Conservation (phyloP, 805 yeast genomes). For the Yamadazyma philogaea region DNA sequence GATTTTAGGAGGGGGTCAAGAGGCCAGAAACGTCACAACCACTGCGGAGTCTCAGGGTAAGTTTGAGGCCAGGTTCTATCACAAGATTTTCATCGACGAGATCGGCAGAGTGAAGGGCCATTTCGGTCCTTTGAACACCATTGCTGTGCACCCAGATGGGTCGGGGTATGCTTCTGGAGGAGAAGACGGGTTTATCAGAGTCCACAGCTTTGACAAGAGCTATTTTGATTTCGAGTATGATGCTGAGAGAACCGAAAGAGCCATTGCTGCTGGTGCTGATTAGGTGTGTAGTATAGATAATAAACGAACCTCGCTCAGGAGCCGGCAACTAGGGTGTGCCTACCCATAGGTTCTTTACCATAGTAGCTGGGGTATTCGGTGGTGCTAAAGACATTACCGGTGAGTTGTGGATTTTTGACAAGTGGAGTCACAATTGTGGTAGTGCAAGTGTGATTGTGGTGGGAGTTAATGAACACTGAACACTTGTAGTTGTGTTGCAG, state of each 20-base stretch:
- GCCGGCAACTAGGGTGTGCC: too few relatives aligned
- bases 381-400: too few relatives aligned
- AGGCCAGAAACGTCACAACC: conserved; percentile 97
- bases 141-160: conserved; percentile 94
- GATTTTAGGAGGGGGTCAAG: conserved; percentile 98
- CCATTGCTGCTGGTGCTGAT: conserved; percentile 8
- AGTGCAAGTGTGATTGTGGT: too few relatives aligned
- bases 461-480: too few relatives aligned
- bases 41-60: conserved; percentile 91
- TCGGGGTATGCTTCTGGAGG: conserved; percentile 94
- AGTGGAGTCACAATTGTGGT: too few relatives aligned
- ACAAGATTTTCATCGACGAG: conserved; percentile 92
- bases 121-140: conserved; percentile 95
- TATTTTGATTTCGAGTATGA: conserved; percentile 93
- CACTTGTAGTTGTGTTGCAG: too few relatives aligned
- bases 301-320: neutral
- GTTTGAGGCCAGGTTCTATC: conserved; percentile 94
- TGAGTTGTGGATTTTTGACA: too few relatives aligned
- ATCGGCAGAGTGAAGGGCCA: conserved; percentile 97
- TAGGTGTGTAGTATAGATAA: neutral
- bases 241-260: conserved; percentile 71
- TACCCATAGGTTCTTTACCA: too few relatives aligned
- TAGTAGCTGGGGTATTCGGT: too few relatives aligned
- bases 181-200: conserved; percentile 96
- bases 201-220: conserved; percentile 88